phyloP scores from a whole-genome alignment of 352 stramenopile species.

The Aphanomyces stellatus region DNA sequence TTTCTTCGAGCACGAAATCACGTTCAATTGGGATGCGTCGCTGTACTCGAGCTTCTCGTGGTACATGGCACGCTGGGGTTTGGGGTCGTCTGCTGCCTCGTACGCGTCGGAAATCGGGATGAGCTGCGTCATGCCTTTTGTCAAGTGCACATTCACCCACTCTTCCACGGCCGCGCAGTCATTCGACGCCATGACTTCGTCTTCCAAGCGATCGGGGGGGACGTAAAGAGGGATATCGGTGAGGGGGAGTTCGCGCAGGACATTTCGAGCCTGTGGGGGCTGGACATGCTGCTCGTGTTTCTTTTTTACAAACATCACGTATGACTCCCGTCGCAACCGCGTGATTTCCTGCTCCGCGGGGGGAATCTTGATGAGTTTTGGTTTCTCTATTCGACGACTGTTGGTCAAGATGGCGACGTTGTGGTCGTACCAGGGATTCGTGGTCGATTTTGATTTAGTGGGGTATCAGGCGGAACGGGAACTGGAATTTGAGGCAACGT shows the following conservation, averaged over 20 bases:
- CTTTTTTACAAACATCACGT: slow-evolving; percentile 20
- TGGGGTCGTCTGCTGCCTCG: neutral
- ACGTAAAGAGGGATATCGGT: slow-evolving; percentile 6
- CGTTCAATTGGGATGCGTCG: slow-evolving; percentile 11
- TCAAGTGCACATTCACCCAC: slow-evolving; percentile 70
- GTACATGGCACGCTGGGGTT: slow-evolving; percentile 6
- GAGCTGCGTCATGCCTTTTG: slow-evolving; percentile 1
- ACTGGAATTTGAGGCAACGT: neutral
- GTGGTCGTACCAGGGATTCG: neutral
- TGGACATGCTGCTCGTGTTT: slow-evolving; percentile 6
- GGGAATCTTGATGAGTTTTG: slow-evolving; percentile 24
- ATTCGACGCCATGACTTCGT: slow-evolving; percentile 3
- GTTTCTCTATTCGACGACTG: neutral
- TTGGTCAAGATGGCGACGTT: neutral
- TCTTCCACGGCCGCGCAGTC: slow-evolving; percentile 37
- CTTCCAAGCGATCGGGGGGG: slow-evolving; percentile 9
- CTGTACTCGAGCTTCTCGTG: slow-evolving; percentile 20
- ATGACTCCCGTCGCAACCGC: slow-evolving; percentile 53
- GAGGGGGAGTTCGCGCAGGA: neutral
- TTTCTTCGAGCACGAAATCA: slow-evolving; percentile 12
- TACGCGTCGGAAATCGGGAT: slow-evolving; percentile 18
- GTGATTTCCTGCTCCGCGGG: slow-evolving; percentile 64
- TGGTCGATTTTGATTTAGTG: neutral
- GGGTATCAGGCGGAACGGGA: neutral
- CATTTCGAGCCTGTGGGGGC: neutral